Evolutionary conservation across 495 filamentous ascomycete species (phyloP).

Genomic region (Tetracladium setigerum): DNA sequence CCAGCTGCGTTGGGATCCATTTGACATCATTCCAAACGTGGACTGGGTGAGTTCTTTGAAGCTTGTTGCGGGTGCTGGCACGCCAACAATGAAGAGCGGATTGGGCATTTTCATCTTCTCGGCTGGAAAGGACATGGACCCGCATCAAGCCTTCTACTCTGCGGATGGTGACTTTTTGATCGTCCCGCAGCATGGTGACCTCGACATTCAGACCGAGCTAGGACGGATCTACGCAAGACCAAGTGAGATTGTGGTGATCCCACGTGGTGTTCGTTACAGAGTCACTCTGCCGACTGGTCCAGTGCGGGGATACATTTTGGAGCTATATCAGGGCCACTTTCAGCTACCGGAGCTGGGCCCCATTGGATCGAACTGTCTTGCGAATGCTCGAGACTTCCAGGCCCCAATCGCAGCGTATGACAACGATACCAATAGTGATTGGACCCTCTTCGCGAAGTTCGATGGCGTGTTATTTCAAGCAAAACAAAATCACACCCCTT

Average conservation of each 20-base stretch:
- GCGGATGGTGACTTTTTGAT: constrained; percentile 67
- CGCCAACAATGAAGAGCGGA: constrained; percentile 56
- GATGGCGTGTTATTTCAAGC: constrained; percentile 53
- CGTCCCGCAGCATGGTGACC: constrained; percentile 56
- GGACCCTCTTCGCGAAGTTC: constrained; percentile 54
- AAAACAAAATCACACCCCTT: constrained; percentile 65
- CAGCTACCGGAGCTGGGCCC: constrained; percentile 63
- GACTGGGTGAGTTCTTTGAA: constrained; percentile 60
- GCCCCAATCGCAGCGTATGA: constrained; percentile 56
- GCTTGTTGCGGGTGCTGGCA: constrained; percentile 58
- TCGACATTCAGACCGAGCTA: constrained; percentile 66
- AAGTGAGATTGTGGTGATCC: constrained; percentile 66
- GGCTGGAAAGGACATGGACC: constrained; percentile 55
- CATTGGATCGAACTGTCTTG: constrained; percentile 61
- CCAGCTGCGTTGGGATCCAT: constrained; percentile 63
- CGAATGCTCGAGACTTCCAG: constrained; percentile 66
- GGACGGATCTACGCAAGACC: constrained; percentile 56
- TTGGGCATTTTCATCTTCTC: constrained; percentile 59
- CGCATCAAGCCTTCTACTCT: constrained; percentile 55
- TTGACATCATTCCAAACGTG: constrained; percentile 48
- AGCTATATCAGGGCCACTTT: constrained; percentile 62
- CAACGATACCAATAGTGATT: constrained; percentile 30
- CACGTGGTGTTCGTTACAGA: constrained; percentile 57
- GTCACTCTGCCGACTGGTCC: constrained; percentile 51
- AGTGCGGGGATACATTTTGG: constrained; percentile 62